phyloP scores from a whole-genome alignment of 441 rosid species.

The Mallotus repandus region DNA sequence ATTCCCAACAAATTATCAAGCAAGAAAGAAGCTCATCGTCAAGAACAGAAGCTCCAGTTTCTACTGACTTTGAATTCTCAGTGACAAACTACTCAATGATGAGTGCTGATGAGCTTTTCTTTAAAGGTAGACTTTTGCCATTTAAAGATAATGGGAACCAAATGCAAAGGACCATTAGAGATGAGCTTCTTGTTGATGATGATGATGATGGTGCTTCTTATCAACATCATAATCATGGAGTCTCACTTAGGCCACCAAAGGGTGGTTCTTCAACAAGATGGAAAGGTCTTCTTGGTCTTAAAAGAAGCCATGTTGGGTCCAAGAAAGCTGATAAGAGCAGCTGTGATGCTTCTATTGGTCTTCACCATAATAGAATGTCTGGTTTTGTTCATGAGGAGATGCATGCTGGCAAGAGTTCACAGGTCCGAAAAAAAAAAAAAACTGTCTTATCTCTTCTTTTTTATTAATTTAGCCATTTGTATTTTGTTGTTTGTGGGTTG shows the following conservation, averaged over 20 bases:
- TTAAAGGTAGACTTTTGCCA: conserved; percentile 82
- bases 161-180: conserved; percentile 78
- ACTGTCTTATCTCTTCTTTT: too few relatives aligned
- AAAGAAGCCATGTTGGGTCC: conserved; percentile 67
- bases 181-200: conserved; percentile 74
- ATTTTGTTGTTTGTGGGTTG: background rate
- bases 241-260: conserved; percentile 53
- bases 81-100: conserved; percentile 77
- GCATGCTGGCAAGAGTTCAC: conserved; percentile 44
- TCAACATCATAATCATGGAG: conserved; percentile 13
- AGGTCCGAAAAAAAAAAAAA: conserved; percentile 33
- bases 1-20: conserved; percentile 52
- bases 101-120: conserved; percentile 95
- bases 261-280: conserved; percentile 69
- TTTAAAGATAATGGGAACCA: conserved; percentile 49
- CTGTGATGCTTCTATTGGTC: conserved; percentile 28
- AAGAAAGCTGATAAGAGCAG: conserved; percentile 45
- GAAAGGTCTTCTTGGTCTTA: conserved; percentile 78
- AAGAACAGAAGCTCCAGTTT: conserved; percentile 36
- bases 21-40: conserved; percentile 47
- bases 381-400: conserved; percentile 38
- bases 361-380: conserved; percentile 38
- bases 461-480: background rate
- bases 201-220: conserved; percentile 27
- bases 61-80: conserved; percentile 84